Evolutionary conservation across 257 asterid genomes (phyloP), one percentile per base, ranked within the genome.

Genomic region (Jaltomata sinuosa): DNA sequence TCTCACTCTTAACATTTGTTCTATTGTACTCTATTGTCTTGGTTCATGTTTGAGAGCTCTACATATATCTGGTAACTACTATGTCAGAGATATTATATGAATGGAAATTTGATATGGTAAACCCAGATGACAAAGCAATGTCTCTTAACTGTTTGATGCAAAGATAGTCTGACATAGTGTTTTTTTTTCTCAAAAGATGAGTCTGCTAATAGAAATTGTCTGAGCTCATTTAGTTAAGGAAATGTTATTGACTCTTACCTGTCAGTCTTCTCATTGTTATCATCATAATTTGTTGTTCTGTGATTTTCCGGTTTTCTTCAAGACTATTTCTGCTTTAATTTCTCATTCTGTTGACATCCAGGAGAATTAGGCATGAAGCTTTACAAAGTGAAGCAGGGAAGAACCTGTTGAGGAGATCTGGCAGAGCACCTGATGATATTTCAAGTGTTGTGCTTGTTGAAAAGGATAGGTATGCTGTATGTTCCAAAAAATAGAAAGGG

Each of bases 371-470:
- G 83, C 94, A 89, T 85, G 97, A 96, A 88, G 94, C 99, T 88
- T 90, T 94, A 34, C 99, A 96, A 86, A 96, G 98, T 90, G 98
- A 94, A 82, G 92, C 94, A 25, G 99, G 99, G 32, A 93, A 84
- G 93, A 92, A 94, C 61, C 90, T 93, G 65, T 85, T 96, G 86
- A 94, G 91, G 91, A 92, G 99, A 88, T 93, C 97, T 34, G 98
- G 97, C 84, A 90, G 98, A 90, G 98, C 97, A 31, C 95, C 99
- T 55, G 97, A 96, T 90, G 98, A 96, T 87, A 93, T 96, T 88
- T 93, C 99, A 80, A 96, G 99, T 85, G 99, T 96, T 79, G 99
- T 96, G 59, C 93, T 96, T 65, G 98, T 96, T 78, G 98, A 93
- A 82, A 92, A 91, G 72, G 94, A 96, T 31, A 89, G 98, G 98